Conservation (phyloP, 106 monocot species). For the Hemerocallis citrina region DNA sequence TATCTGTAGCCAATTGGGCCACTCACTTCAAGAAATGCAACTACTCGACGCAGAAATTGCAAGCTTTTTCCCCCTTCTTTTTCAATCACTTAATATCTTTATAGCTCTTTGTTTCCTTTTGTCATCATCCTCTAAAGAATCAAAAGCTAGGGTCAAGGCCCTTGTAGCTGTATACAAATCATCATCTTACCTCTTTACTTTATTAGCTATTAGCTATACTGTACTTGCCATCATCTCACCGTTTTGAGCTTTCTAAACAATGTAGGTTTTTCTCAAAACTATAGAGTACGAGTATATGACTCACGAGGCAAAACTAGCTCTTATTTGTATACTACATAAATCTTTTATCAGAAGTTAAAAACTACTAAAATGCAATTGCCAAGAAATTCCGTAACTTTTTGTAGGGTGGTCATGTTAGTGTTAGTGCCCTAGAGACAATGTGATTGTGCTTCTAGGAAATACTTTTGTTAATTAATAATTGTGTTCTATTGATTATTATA, state of each 20-base stretch:
- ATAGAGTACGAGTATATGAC: too few relatives aligned
- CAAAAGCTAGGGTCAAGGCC: conserved; percentile 12
- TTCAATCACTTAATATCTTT: conserved; percentile 3
- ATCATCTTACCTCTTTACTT: neutral
- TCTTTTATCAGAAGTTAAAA: too few relatives aligned
- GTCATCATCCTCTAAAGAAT: conserved; percentile 1
- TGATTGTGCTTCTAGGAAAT: too few relatives aligned
- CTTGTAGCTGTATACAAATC: neutral
- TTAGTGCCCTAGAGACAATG: too few relatives aligned
- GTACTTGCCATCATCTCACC: neutral
- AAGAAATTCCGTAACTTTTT: too few relatives aligned
- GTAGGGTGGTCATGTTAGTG: too few relatives aligned
- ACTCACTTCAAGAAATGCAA: conserved; percentile 2
- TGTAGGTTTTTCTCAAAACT: too few relatives aligned
- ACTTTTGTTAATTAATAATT: too few relatives aligned
- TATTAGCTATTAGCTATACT: neutral
- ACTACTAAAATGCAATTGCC: too few relatives aligned
- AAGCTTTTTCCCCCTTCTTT: neutral
- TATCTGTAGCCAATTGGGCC: neutral
- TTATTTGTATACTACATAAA: too few relatives aligned
- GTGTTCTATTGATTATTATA: too few relatives aligned
- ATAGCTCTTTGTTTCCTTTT: neutral
- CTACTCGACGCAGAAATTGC: conserved; percentile 11
- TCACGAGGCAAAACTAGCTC: too few relatives aligned
- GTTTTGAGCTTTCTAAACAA: neutral